Evolutionary conservation across 1,139 yeast species (phyloP).

Genomic region (Sugiyamaella grinbergsii): DNA sequence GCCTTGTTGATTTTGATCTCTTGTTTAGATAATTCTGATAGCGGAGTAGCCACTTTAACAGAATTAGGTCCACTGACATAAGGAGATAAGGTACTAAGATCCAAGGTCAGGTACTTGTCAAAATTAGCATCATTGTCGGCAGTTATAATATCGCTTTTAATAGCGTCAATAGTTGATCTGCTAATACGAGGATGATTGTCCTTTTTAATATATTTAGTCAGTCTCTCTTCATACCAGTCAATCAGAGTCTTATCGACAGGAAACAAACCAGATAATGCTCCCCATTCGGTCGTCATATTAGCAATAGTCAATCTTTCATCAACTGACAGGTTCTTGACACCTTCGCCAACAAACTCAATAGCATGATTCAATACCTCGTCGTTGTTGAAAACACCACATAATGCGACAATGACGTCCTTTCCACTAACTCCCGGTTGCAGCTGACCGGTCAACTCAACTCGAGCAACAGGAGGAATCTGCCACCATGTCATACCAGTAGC

Average conservation of each 20-base stretch:
- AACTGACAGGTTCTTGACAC: slow-evolving; percentile 68
- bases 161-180: slow-evolving; percentile 53
- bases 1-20: slow-evolving; percentile 87
- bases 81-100: slow-evolving; percentile 83
- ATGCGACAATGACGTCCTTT: slow-evolving; percentile 92
- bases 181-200: slow-evolving; percentile 88
- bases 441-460: slow-evolving; percentile 80
- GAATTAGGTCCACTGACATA: slow-evolving; percentile 96
- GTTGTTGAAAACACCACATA: slow-evolving; percentile 92
- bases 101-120: slow-evolving; percentile 83
- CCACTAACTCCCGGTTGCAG: slow-evolving; percentile 90
- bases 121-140: slow-evolving; percentile 80
- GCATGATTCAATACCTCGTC: slow-evolving; percentile 98
- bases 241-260: slow-evolving; percentile 83
- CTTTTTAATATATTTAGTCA: slow-evolving; percentile 43
- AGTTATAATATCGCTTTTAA: slow-evolving; percentile 44
- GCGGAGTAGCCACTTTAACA: slow-evolving; percentile 83
- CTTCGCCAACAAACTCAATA: slow-evolving; percentile 92
- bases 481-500: slow-evolving; percentile 99
- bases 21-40: slow-evolving; percentile 70
- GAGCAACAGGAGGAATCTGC: slow-evolving; percentile 99
- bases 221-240: slow-evolving; percentile 73
- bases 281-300: slow-evolving; percentile 99
- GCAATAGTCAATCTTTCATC: slow-evolving; percentile 96
- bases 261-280: slow-evolving; percentile 94